phyloP scores from a whole-genome alignment of 495 filamentous ascomycete genomes.

The Penicillium samsonianum region DNA sequence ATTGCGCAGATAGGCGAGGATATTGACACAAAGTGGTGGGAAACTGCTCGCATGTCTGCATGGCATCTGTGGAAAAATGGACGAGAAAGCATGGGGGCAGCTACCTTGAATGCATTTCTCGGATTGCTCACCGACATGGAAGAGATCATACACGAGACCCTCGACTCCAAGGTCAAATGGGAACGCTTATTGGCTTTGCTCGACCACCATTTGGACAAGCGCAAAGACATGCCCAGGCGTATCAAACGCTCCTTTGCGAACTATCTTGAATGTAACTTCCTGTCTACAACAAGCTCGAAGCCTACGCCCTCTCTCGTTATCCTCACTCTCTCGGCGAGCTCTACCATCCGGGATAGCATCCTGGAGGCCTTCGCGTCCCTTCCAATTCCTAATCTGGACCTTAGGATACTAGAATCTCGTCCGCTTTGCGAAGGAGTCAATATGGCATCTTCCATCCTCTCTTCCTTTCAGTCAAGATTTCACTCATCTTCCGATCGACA shows the following conservation, averaged over 20 bases:
- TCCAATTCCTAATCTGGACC: constrained; percentile 42
- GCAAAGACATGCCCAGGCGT: constrained; percentile 23
- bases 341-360: constrained; percentile 55
- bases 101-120: constrained; percentile 55
- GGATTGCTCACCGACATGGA: constrained; percentile 45
- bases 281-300: constrained; percentile 18
- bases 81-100: constrained; percentile 62
- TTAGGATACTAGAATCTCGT: constrained; percentile 65
- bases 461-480: constrained; percentile 28
- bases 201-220: constrained; percentile 33
- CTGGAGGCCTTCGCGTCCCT: constrained; percentile 31
- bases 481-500: constrained; percentile 15
- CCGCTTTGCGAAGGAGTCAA: constrained; percentile 65
- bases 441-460: constrained; percentile 50
- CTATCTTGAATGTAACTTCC: constrained; percentile 37
- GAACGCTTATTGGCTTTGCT: constrained; percentile 31
- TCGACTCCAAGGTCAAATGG: constrained; percentile 28
- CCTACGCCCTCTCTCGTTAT: constrained; percentile 41
- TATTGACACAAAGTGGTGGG: constrained; percentile 50
- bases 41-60: constrained; percentile 52
- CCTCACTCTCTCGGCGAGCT: constrained; percentile 61
- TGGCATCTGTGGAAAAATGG: constrained; percentile 68
- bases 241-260: constrained; percentile 38
- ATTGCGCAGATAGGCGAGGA: constrained; percentile 26
- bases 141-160: constrained; percentile 14